A percentile compares a stretch with the other conserved stretches of the same genome.
phyloP scores from a whole-genome alignment of 345 rosid genomes.

The Sisymbrium irio region DNA sequence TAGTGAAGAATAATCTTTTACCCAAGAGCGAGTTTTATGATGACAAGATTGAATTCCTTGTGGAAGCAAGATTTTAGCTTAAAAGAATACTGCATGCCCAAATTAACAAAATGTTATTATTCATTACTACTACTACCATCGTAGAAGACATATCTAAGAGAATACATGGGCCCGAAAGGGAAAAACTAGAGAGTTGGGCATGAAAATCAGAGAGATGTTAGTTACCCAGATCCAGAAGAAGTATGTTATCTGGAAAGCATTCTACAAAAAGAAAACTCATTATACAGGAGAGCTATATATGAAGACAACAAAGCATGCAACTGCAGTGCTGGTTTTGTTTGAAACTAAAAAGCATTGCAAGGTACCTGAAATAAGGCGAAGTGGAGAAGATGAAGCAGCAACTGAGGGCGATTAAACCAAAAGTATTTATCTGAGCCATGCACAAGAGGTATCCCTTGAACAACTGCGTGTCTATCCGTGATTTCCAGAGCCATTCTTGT shows the following conservation, averaged over 20 bases:
- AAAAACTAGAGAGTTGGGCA: constrained; percentile 1
- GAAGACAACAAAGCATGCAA: not conserved
- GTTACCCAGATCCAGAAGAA: constrained; percentile 88
- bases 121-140: too few species aligned
- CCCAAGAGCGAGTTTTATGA: constrained; percentile 61
- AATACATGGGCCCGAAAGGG: not conserved
- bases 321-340: not conserved
- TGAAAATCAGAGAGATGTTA: not conserved
- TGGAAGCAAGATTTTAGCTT: constrained; percentile 71
- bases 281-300: too few species aligned
- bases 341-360: not conserved
- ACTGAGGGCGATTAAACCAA: constrained; percentile 74
- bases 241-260: constrained; percentile 89
- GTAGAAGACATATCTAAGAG: not conserved
- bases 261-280: constrained; percentile 45
- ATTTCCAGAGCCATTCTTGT: constrained; percentile 79
- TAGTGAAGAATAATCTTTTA: constrained; percentile 19
- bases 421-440: constrained; percentile 79
- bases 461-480: constrained; percentile 73
- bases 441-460: constrained; percentile 91
- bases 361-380: constrained; percentile 83
- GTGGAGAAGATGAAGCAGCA: constrained; percentile 77
- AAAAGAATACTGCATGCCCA: constrained; percentile 61
- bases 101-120: not conserved
- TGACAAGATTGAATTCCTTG: constrained; percentile 42